These are phyloP conservation scores for Heterobasidion parviporum DNA, from an alignment of 1,284 basidiomycete species.

Conservation along the genomic window DNA sequence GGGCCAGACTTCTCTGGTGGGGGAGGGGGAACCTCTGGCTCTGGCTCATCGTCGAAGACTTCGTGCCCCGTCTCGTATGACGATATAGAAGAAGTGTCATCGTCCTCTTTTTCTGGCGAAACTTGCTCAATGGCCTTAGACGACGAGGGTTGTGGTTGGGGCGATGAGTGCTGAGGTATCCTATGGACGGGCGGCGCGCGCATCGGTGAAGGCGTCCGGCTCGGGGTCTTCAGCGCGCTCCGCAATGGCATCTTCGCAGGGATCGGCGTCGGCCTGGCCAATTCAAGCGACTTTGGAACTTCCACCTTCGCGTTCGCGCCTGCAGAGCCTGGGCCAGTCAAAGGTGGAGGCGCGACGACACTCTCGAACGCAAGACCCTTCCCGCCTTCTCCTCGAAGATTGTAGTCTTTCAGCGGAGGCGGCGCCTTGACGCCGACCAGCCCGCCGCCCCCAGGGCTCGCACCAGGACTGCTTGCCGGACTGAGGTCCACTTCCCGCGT, in stretches of 20 bases:
- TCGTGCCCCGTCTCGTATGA: conserved; percentile 58
- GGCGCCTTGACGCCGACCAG: conserved; percentile 9
- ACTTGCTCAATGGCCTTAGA: not conserved
- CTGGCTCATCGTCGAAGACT: conserved; percentile 17
- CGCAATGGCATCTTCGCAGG: conserved; percentile 40
- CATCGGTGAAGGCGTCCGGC: conserved; percentile 38
- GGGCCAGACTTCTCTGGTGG: not conserved
- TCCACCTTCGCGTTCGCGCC: not conserved
- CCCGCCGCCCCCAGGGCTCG: not conserved
- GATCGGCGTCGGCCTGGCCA: conserved; percentile 1
- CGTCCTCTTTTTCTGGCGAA: conserved; percentile 11
- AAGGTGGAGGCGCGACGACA: conserved; percentile 2
- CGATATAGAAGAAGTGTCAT: conserved; percentile 37
- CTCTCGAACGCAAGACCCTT: conserved; percentile 8
- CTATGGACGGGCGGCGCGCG: not conserved
- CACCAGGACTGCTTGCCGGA: not conserved
- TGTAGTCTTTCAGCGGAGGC: conserved; percentile 7
- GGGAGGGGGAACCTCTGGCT: not conserved
- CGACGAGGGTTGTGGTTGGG: not conserved
- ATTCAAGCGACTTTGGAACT: not conserved
- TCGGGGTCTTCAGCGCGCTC: conserved; percentile 51
- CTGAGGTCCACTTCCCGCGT: not conserved
- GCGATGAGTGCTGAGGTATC: not conserved
- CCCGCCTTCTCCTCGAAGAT: conserved; percentile 8
- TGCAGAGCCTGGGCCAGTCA: not conserved